These are phyloP conservation scores for Thielaviopsis cerberus DNA, from an alignment of 2,329 filamentous ascomycete species.

Conservation along the genomic window DNA sequence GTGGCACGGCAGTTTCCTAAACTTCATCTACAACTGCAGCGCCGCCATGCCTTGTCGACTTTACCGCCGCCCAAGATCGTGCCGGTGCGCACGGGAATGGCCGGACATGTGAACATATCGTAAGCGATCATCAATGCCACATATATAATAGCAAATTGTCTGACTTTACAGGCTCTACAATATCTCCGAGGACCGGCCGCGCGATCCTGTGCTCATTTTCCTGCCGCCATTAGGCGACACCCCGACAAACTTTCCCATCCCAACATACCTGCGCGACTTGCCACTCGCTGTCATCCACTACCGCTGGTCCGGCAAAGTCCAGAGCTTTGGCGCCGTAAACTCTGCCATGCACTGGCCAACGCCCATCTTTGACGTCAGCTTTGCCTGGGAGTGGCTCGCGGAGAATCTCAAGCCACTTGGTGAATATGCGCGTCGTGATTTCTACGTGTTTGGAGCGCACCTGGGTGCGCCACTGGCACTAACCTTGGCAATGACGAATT, in stretches of 20 bases:
- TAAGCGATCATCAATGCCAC: too few species aligned
- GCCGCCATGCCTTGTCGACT: not conserved
- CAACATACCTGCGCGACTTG: constrained; percentile 23
- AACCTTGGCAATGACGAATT: constrained; percentile 39
- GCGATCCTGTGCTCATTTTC: constrained; percentile 33
- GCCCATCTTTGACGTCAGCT: constrained; percentile 36
- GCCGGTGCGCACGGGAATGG: constrained; percentile 28
- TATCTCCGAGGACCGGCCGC: constrained; percentile 19
- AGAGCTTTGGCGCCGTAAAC: constrained; percentile 2
- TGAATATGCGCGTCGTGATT: constrained; percentile 23
- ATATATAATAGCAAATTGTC: too few species aligned
- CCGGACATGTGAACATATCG: constrained; percentile 33
- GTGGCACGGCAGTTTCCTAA: not conserved
- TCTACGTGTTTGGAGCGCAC: constrained; percentile 20
- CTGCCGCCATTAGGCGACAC: constrained; percentile 30
- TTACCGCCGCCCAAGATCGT: constrained; percentile 14
- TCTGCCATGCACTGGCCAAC: constrained; percentile 29
- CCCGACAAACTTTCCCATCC: constrained; percentile 18
- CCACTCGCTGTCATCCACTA: constrained; percentile 41
- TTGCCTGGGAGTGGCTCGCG: constrained; percentile 35
- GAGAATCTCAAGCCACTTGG: constrained; percentile 24
- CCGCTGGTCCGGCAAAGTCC: constrained; percentile 28
- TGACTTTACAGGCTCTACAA: constrained; percentile 29
- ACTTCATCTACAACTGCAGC: not conserved
- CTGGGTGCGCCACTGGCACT: constrained; percentile 39